phyloP scores from a whole-genome alignment of 345 rosid species.

The Leavenworthia alabamica region DNA sequence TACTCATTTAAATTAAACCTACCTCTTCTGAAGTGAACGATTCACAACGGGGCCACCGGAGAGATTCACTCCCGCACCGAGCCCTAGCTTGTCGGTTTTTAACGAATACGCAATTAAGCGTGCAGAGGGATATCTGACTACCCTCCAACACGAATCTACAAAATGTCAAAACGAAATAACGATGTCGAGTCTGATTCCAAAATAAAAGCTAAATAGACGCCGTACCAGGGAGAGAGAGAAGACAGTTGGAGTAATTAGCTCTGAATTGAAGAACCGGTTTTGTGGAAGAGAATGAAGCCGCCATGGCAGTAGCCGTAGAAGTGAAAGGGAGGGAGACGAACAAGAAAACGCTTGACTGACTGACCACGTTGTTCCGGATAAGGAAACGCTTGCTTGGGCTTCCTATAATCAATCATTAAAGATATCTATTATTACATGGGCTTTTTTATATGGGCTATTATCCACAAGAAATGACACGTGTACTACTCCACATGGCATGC shows the following conservation, averaged over 20 bases:
- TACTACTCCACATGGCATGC: too few species aligned
- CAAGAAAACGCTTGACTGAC: too few species aligned
- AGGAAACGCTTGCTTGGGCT: too few species aligned
- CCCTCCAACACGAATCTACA: slow-evolving; percentile 39
- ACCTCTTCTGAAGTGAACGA: slow-evolving; percentile 45
- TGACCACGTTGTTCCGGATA: background rate
- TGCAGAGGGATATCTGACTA: slow-evolving; percentile 10
- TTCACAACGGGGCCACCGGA: slow-evolving; percentile 31
- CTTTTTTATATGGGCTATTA: slow-evolving; percentile 3
- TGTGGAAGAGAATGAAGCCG: slow-evolving; percentile 44
- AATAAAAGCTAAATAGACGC: background rate
- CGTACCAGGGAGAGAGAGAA: slow-evolving; percentile 42
- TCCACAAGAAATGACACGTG: too few species aligned
- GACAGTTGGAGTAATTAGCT: slow-evolving; percentile 34
- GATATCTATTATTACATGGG: background rate
- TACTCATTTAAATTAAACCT: slow-evolving; percentile 6
- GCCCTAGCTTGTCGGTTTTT: slow-evolving; percentile 30
- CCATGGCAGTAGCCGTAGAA: slow-evolving; percentile 40
- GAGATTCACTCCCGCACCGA: slow-evolving; percentile 24
- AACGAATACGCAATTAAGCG: slow-evolving; percentile 22
- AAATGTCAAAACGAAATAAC: background rate
- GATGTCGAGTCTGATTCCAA: background rate
- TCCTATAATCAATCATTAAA: too few species aligned
- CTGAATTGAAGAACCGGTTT: slow-evolving; percentile 35
- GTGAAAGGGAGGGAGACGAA: background rate